Evolutionary conservation across 176 grass and related monocot genomes (phyloP), one percentile per base, ranked within the genome.

Genomic region (Carex pumila): DNA sequence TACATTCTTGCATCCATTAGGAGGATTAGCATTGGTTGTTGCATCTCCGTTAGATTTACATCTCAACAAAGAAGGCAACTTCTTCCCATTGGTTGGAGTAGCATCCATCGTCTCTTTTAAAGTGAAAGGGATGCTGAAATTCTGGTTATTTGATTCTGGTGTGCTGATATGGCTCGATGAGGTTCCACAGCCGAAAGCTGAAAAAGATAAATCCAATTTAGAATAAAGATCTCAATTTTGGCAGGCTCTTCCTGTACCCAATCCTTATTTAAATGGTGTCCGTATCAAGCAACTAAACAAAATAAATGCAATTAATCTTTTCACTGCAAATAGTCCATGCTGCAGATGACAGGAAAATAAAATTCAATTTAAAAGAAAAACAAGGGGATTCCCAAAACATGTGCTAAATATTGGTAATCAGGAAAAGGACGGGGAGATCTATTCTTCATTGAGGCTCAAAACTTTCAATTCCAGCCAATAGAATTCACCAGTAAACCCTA

Each of bases 11-110:
- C 71, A 86, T 86, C 83, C 83, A 79, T 90, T 95, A 81, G 88
- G 36, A 81, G 89, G 63, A 54, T 32, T 78, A 57, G 83, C 71
- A 85, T 80, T 82, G 84, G 88, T 89, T 62, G 79, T 80, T 84
- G 84, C 90, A 54, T 96, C 91, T 85, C 87, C 72, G 56, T 36
- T 85, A 72, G 75, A 83, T 89, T 93, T 99, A 87, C 87, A 93
- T 91, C 91, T 95, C 22, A 50, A 84, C 58, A 90, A 79, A 71
- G 75, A 68, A 83, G 52, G 61, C 49, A 66, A 15, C 57, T 72
- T 88, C 66, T 88, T 88, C 32, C 69, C 61, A 85, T 92, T 92
- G 74, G 52, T 71, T 70, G 94, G 70, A 81, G 31, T 58, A 81
- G 80, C 83, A 92, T 91, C 64, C 68, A 86, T 55, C 75, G 69